Percentiles rank a stretch among this genome's conserved stretches.
phyloP scores from a whole-genome alignment of 2,329 filamentous ascomycete genomes.

The Ceratocystis cacaofunesta region DNA sequence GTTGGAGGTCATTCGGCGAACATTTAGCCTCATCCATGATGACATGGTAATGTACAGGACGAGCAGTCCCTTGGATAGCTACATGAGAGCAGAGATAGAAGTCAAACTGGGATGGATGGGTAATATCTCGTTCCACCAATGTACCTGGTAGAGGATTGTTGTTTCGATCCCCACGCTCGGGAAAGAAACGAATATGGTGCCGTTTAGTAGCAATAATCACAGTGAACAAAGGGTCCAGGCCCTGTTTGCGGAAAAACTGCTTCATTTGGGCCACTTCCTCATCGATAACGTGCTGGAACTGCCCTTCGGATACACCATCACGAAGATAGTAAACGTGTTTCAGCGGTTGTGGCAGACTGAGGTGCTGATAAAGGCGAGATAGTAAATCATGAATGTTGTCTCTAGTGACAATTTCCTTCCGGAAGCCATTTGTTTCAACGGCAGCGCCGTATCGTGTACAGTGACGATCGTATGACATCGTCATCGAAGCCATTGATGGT shows the following conservation, averaged over 20 bases:
- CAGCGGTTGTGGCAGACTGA: not conserved
- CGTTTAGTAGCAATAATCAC: slow-evolving; percentile 85
- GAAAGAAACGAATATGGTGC: slow-evolving; percentile 89
- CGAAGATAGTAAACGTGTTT: slow-evolving; percentile 66
- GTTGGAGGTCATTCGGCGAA: slow-evolving; percentile 55
- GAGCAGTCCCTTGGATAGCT: slow-evolving; percentile 85
- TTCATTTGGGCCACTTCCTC: slow-evolving; percentile 65
- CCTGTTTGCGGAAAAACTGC: slow-evolving; percentile 32
- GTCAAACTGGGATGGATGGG: slow-evolving; percentile 79
- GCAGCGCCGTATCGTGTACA: slow-evolving; percentile 64
- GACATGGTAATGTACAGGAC: slow-evolving; percentile 85
- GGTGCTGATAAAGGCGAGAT: slow-evolving; percentile 44
- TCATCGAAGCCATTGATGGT: slow-evolving; percentile 76
- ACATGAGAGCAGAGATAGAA: slow-evolving; percentile 52
- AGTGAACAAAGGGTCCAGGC: slow-evolving; percentile 50
- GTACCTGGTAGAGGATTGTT: slow-evolving; percentile 75
- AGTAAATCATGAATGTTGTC: slow-evolving; percentile 54
- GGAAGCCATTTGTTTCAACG: slow-evolving; percentile 69
- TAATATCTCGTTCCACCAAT: slow-evolving; percentile 77
- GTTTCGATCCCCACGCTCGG: slow-evolving; percentile 53
- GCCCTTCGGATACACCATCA: slow-evolving; percentile 78
- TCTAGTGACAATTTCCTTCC: slow-evolving; percentile 61
- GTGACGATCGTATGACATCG: slow-evolving; percentile 58
- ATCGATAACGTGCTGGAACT: slow-evolving; percentile 66
- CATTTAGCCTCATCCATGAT: slow-evolving; percentile 66